These are phyloP conservation scores for Fusarium beomiforme DNA, from an alignment of 2,329 filamentous ascomycete species.

Conservation along the genomic window DNA sequence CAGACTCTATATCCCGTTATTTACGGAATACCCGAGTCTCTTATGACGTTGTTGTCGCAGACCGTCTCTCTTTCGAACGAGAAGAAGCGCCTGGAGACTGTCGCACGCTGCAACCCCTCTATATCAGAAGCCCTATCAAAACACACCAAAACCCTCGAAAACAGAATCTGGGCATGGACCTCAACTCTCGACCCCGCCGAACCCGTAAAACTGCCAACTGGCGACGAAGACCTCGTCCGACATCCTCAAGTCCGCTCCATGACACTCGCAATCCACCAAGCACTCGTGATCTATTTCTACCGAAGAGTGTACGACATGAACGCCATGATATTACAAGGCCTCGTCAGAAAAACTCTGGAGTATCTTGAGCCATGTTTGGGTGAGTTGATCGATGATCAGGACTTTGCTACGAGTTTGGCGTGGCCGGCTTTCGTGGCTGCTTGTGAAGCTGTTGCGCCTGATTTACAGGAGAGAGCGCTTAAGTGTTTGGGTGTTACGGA, in stretches of 20 bases:
- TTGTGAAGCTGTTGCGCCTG: slow-evolving; percentile 52
- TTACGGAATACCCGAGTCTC: slow-evolving; percentile 55
- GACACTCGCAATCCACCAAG: slow-evolving; percentile 52
- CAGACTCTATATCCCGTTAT: slow-evolving; percentile 56
- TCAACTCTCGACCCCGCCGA: slow-evolving; percentile 8
- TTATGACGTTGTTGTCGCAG: slow-evolving; percentile 53
- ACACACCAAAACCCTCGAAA: slow-evolving; percentile 47
- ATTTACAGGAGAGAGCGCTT: slow-evolving; percentile 45
- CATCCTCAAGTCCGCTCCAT: slow-evolving; percentile 36
- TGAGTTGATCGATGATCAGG: slow-evolving; percentile 46
- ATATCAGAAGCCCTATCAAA: slow-evolving; percentile 41
- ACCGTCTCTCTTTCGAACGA: slow-evolving; percentile 56
- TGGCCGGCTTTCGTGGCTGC: slow-evolving; percentile 58
- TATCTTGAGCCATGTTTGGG: slow-evolving; percentile 49
- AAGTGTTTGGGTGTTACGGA: slow-evolving; percentile 42
- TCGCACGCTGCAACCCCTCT: slow-evolving; percentile 31
- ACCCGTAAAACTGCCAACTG: background rate
- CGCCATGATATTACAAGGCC: slow-evolving; percentile 52
- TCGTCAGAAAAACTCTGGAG: slow-evolving; percentile 50
- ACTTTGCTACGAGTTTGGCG: slow-evolving; percentile 51
- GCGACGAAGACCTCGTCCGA: slow-evolving; percentile 25
- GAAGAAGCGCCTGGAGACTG: slow-evolving; percentile 46
- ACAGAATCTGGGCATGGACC: slow-evolving; percentile 47
- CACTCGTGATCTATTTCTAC: slow-evolving; percentile 58
- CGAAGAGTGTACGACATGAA: slow-evolving; percentile 51